Percentiles rank a stretch among this genome's conserved stretches.
These are phyloP conservation scores for Cubamyces sp. DNA, from an alignment of 768 basidiomycete species.

Conservation along the genomic window DNA sequence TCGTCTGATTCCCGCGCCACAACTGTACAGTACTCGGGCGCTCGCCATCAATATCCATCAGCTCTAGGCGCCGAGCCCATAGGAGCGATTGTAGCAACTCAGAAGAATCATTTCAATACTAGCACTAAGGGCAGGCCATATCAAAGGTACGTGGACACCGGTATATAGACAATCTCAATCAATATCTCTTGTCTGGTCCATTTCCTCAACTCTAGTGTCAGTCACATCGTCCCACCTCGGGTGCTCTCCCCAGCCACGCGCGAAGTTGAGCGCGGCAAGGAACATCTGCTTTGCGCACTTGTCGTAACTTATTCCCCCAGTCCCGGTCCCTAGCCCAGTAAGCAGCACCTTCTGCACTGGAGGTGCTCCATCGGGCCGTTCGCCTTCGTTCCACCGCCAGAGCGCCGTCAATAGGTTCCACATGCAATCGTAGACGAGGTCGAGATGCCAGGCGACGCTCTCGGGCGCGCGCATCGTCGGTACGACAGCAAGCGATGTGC, in stretches of 20 bases:
- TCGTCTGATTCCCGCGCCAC: too few relatives aligned
- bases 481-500: conserved; percentile 35
- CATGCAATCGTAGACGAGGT: conserved; percentile 40
- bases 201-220: conserved; percentile 3
- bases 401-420: conserved; percentile 37
- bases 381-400: conserved; percentile 31
- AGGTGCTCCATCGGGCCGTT: background rate
- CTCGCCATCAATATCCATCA: too few relatives aligned
- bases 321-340: conserved; percentile 27
- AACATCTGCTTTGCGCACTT: conserved; percentile 13
- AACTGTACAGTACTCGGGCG: too few relatives aligned
- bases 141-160: too few relatives aligned
- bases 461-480: conserved; percentile 40
- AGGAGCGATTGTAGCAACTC: too few relatives aligned
- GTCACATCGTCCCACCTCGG: conserved; percentile 17
- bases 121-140: too few relatives aligned
- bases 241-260: conserved; percentile 11
- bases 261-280: conserved; percentile 17
- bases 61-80: too few relatives aligned
- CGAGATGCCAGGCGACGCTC: conserved; percentile 36
- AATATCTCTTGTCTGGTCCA: conserved; percentile 2
- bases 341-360: conserved; percentile 23
- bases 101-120: too few relatives aligned
- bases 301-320: conserved; percentile 7
- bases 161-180: too few relatives aligned